Base-by-base conservation (phyloP, 202 grass and related monocot species). In the Zizania palustris region DNA sequence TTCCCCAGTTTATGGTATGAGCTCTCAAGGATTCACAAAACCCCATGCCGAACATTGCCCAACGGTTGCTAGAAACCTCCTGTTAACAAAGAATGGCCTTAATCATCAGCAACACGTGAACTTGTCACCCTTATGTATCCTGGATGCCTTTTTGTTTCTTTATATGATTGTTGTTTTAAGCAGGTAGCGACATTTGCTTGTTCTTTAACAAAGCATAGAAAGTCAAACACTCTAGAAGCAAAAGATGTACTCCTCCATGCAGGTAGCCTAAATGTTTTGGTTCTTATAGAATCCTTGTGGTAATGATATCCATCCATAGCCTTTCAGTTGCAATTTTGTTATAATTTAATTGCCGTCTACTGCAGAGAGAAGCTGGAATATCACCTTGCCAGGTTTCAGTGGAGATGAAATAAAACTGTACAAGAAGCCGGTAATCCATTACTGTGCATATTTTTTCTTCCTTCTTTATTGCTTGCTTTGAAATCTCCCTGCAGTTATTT, bases 161-260 rank as follows among this genome's bases (percentile, higher is more conserved):
- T 12, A 63, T 14, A 56, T 76, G 39, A 61, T 71, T 59, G 70
- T 56, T 70, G 64, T 92, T 78, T 71, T 81, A 63, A 82, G 53
- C 90, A 98, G 91, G 59, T 95, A 3, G 71, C 83, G 41, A 89
- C 87, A 20, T 98, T 92, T 87, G 87, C 91, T 76, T 95, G 96
- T 85, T 87, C 92, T 69, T 91, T 99, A 83, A 89, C 91, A 82
- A 99, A 99, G 65, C 96, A 99, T 87, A 88, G 96, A 87, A 99
- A 95, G 72, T 92, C 91, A 51, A 68, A 39, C 64, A 90, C 83
- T 60, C 75, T 99, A 76, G 96, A 99, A 88, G 83, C 89, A 81
- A 95, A 92, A 88, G 96, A 95, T 83, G 83, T 99, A 83, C 92
- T 93, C 20, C 92, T 99, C 37, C 87, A 99, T 99, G 96, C 85